Evolutionary conservation across 2,329 filamentous ascomycete genomes (phyloP), one percentile per base, ranked within the genome.

Genomic region (Aspergillus ustus): DNA sequence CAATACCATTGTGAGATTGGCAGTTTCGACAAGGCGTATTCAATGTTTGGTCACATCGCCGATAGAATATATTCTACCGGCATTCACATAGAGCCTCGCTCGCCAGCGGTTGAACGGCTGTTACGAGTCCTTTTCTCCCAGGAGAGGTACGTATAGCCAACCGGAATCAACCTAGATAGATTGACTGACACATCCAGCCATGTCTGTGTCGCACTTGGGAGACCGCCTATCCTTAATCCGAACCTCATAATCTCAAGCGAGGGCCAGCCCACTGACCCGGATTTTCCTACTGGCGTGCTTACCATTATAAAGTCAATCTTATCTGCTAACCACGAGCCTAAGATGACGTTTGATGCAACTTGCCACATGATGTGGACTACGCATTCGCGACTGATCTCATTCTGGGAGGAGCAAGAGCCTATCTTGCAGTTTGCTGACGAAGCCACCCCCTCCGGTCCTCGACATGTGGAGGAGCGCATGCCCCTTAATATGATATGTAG

Each of bases 21-120:
- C 13, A 50, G 37, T 34, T 50, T 57, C 4, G 55, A 57, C 17
- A 57, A 51, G 17, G 55, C 55, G 11, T 57, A 57, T 25, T 48
- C 55, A 5, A 22, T 57, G 11, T 34, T 57, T 3, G 55, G 55
- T 2, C 46, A 37, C 13, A 22, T 49, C 25, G 46, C 46, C 2
- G 44, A 20, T 22, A 43, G 48, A n/a, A 11, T 57, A 46, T 57
- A 43, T n/a, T 17, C 45, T 2, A 11, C 46, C 6, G 55, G 55
- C 15, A 11, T 57, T 1, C 43, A 57, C 17, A 15, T 57, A 6
- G 55, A 51, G 13, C 55, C 55, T n/a, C 34, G 37, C 7, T 13
- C 15, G 7, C 46, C 46, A 1, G 55, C 48, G 8, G 46, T 57
- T 8, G 7, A 40, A 3, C 43, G n/a, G 1, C 34, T 57, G 2